Evolutionary conservation across 768 basidiomycete species (phyloP), one percentile per base, ranked within the genome.

Genomic region (Pleurotus ostreatus): DNA sequence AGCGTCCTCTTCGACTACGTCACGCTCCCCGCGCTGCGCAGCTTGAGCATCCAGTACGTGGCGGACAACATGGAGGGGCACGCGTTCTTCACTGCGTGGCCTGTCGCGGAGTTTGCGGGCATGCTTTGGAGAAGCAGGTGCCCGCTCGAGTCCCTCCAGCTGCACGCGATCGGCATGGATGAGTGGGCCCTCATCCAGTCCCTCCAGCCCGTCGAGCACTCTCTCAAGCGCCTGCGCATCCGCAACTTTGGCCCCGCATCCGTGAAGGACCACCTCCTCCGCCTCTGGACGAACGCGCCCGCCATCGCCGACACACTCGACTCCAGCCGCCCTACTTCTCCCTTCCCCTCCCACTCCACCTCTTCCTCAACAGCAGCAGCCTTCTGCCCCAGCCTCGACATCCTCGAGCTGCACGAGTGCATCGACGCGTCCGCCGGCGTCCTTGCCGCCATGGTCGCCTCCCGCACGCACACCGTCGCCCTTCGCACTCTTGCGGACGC

Each of bases 361-460:
- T 13, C 22, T 25, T 8, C n/a, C 38, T 37, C 4, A 7, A 5
- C 37, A n/a, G n/a, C 49, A 23, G 3, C 38, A 18, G 38, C 20
- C 39, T 52, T 52, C 51, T 52, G 51, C 51, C 38, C 51, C 4
- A 23, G 4, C 18, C 51, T 52, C n/a, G 51, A 52, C 13, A 20
- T 16, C 12, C 38, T 52, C 12, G 51, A 52, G 15, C 37, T 52
- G 16, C 37, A 52, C 38, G 51, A 52, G 12, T 52, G 51, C 23
- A 20, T 52, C 38, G 51, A 22, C 22, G 51, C 38, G 12, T 39
- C 51, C 7, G 30, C 26, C 9, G 51, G 51, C 18, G 39, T 20
- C 15, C 51, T 52, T 11, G 51, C 39, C 20, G 20, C 37, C 72
- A 65, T 43, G 68, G 34, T 60, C 54, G 5, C 52, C 13, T 23